A percentile compares a stretch with the other conserved stretches of the same genome.
Evolutionary conservation across 2,329 filamentous ascomycete genomes (phyloP).

Genomic region (Microsporum audouinii): DNA sequence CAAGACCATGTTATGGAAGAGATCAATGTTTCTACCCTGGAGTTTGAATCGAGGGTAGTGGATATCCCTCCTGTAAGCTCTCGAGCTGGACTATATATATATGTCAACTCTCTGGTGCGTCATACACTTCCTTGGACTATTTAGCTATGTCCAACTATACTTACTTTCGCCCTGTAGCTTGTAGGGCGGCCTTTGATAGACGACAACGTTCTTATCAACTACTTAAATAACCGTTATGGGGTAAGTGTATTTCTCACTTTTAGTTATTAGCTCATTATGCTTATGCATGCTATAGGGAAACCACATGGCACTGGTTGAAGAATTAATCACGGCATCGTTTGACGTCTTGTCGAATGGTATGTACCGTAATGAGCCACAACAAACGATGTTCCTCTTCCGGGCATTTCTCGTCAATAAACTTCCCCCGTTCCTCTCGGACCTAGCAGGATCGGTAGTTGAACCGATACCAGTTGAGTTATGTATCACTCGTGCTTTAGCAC

Average conservation of each 20-base stretch:
- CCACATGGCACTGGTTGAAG: slow-evolving; percentile 62
- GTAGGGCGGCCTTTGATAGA: slow-evolving; percentile 73
- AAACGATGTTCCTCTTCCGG: slow-evolving; percentile 59
- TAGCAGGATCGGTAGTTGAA: slow-evolving; percentile 48
- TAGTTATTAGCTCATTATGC: neutral
- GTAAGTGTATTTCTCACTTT: slow-evolving; percentile 34
- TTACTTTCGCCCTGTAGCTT: slow-evolving; percentile 45
- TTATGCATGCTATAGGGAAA: slow-evolving; percentile 47
- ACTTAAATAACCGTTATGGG: slow-evolving; percentile 74
- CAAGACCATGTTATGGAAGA: slow-evolving; percentile 34
- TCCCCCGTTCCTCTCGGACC: slow-evolving; percentile 48
- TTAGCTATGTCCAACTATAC: slow-evolving; percentile 7
- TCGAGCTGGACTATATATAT: slow-evolving; percentile 72
- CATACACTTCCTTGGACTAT: neutral
- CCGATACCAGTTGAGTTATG: slow-evolving; percentile 51
- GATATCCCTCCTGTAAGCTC: slow-evolving; percentile 65
- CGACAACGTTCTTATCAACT: slow-evolving; percentile 64
- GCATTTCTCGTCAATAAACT: slow-evolving; percentile 75
- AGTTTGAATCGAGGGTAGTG: slow-evolving; percentile 43
- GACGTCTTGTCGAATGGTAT: slow-evolving; percentile 81
- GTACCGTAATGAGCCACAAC: slow-evolving; percentile 52
- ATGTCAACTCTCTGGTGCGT: slow-evolving; percentile 66
- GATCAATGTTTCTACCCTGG: slow-evolving; percentile 38
- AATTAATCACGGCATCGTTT: slow-evolving; percentile 79
- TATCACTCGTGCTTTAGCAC: slow-evolving; percentile 53